These are phyloP conservation scores for Salix exigua DNA, from an alignment of 345 rosid species.

Conservation along the genomic window DNA sequence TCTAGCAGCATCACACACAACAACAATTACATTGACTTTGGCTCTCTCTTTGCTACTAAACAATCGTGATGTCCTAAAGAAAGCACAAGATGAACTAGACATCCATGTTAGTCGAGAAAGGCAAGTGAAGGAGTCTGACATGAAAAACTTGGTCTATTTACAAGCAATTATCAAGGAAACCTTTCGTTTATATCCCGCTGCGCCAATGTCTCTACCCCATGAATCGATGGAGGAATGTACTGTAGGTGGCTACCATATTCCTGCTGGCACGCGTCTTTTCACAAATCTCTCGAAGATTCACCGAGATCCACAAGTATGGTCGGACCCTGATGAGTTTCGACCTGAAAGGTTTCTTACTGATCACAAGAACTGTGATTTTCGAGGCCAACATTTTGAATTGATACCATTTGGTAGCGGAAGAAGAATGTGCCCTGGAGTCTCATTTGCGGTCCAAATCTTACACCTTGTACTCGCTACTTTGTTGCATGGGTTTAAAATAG, in stretches of 20 bases:
- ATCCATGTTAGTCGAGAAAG: slow-evolving; percentile 17
- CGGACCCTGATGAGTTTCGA: neutral
- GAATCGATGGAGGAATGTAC: slow-evolving; percentile 10
- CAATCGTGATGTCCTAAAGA: slow-evolving; percentile 1
- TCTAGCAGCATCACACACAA: slow-evolving; percentile 20
- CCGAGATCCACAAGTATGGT: slow-evolving; percentile 7
- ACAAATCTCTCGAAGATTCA: slow-evolving; percentile 13
- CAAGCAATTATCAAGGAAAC: slow-evolving; percentile 28
- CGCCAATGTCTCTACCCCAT: neutral
- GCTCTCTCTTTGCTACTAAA: slow-evolving; percentile 18
- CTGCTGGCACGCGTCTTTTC: slow-evolving; percentile 9
- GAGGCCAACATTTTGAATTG: neutral
- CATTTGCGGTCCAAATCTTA: neutral
- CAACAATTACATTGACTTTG: slow-evolving; percentile 20
- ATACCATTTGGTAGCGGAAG: slow-evolving; percentile 10
- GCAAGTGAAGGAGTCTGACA: slow-evolving; percentile 23
- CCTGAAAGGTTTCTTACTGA: slow-evolving; percentile 14
- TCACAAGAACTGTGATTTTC: slow-evolving; percentile 1
- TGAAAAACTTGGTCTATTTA: slow-evolving; percentile 20
- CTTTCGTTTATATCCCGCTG: slow-evolving; percentile 17
- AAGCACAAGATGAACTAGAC: slow-evolving; percentile 24
- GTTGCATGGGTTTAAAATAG: slow-evolving; percentile 3
- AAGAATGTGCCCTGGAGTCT: slow-evolving; percentile 7
- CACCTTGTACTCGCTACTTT: neutral
- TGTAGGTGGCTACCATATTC: slow-evolving; percentile 10